Evolutionary conservation across 2,329 filamentous ascomycete genomes (phyloP), one percentile per base, ranked within the genome.

Genomic region (Nakataea oryzae): DNA sequence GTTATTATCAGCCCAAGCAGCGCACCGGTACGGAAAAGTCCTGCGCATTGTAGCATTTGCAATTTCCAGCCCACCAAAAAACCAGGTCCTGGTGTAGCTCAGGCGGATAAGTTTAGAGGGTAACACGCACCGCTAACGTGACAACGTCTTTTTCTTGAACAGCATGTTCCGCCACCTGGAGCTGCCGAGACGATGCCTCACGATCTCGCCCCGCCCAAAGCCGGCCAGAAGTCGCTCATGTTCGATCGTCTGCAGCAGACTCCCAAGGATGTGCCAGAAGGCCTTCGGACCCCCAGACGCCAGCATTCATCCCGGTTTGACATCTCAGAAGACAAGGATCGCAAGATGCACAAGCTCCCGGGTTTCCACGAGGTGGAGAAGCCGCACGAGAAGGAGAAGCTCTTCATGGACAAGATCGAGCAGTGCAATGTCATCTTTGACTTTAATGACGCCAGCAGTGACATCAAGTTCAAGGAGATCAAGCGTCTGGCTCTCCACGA

Each of bases 401-500:
- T 99, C 24, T 99, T 99, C 77, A 97, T 99, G 93, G 93, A 97
- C 73, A 99, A 99, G 82, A 95, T 99, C 69, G 95, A 97, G 71
- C 95, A 99, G 75, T 99, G 95, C 81, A 99, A 99, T 73, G 96
- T 99, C 79, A 99, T 99, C 70, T 99, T 99, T 73, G 95, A 99
- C 78, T 99, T 99, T 79, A 99, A 97, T 74, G 95, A 99, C 75
- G 91, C 93, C 59, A 96, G 91, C 67, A 93, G 89, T 68, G 95
- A 99, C 73, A 97, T 99, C 93, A 99, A 99, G 76, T 96, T 93
- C 58, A 99, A 99, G 79, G 95, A 99, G 77, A 97, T 99, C 82
- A 99, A 99, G 81, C 86, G 95, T 71, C 80, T 99, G 68, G 95
- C 95, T 55, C 82, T 99, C 57, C 95, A 99, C 73, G 95, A 99